phyloP scores from a whole-genome alignment of 208 protist genomes.

The Acanthamoeba lenticulata region DNA sequence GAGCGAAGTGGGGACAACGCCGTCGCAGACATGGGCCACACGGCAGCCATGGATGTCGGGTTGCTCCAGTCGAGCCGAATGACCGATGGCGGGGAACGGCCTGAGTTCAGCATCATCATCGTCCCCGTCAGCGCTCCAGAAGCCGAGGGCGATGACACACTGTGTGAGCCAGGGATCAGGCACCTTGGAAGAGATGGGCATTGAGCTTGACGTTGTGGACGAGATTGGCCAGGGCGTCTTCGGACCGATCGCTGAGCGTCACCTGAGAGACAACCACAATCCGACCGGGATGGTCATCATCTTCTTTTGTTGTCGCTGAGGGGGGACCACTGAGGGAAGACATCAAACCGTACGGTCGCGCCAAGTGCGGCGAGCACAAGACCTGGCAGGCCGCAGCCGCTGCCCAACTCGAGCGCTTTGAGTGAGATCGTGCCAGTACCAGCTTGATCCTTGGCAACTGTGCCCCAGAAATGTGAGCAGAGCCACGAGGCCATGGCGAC shows the following conservation, averaged over 20 bases:
- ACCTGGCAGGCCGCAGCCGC: conserved; percentile 19
- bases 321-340: not conserved
- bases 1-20: not conserved
- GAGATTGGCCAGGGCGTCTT: not conserved
- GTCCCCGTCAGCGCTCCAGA: not conserved
- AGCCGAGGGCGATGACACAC: not conserved
- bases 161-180: not conserved
- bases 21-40: not conserved
- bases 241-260: not conserved
- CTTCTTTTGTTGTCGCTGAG: not conserved
- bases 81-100: not conserved
- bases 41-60: not conserved
- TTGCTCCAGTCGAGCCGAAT: not conserved
- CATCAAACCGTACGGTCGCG: not conserved
- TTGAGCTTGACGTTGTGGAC: not conserved
- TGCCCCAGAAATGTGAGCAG: not conserved
- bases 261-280: too few species aligned
- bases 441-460: not conserved
- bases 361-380: not conserved
- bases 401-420: not conserved
- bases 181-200: not conserved
- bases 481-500: not conserved
- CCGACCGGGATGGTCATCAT: too few species aligned
- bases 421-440: not conserved
- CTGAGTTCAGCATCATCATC: not conserved